Base-by-base conservation (phyloP, 31 red algal species). In the Porphyra umbilicalis region DNA sequence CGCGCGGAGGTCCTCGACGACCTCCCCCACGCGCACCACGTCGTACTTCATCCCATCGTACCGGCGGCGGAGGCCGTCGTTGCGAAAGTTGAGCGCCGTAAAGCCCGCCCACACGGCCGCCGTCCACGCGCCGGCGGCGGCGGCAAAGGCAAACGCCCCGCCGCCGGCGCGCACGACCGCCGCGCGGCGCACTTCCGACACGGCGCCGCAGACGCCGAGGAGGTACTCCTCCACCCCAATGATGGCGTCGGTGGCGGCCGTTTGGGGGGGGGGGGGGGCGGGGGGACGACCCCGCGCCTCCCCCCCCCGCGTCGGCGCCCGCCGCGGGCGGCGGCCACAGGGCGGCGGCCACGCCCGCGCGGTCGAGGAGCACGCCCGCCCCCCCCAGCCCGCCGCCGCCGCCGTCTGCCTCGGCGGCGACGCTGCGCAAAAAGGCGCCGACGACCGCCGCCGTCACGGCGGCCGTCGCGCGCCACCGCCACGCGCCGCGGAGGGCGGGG, bases 1-100 rank as follows among this genome's bases (percentile, higher is more conserved):
- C 44, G 92, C 89, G 76, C 83, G 85, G 32, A 98, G 79, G 67
- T 98, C 96, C 36, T 93, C 95, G 36, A 90, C 77, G 20, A 98
- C 88, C 40, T 94, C 87, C 39, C 92, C 92, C 29, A 98, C 71
- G 32, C 81, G 84, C 71, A 95, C 90, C 10, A 98, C 82, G 29
- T 94, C 92, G 76, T 98, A 98, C 85, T 98, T 98, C 18, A 98
- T 76, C 6, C 92, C 95, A 75, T 98, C 96, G 35, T 90, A 98
- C 36, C 84, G 76, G 42, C 93, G 89, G 25, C 96, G 80, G 32
- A 98, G 77, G 77, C 78, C 77, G 80, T 94, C 96, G 77, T 98
- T 98, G 75, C 92, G 86, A 35, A 98, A 92, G 86, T 94, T 98
- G 16, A 98, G 77, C 76, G 86, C 79, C 76, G 86, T 79, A 42